phyloP scores from a whole-genome alignment of 2,329 filamentous ascomycete genomes.

The Chaetomium olivaceum region DNA sequence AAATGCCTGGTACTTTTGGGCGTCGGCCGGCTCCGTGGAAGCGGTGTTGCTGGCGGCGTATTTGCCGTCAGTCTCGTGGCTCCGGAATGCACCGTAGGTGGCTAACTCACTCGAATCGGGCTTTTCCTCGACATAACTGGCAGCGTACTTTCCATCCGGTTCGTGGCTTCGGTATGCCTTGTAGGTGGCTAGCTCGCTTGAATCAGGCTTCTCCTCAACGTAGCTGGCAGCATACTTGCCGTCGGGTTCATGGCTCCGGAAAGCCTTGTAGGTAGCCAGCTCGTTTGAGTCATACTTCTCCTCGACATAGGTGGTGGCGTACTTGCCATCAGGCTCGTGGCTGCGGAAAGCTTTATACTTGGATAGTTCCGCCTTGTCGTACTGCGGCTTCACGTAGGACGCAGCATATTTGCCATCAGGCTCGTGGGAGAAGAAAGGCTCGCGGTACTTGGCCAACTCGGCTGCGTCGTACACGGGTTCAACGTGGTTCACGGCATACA shows the following conservation, averaged over 20 bases:
- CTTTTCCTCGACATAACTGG: constrained; percentile 5
- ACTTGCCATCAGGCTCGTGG: constrained; percentile 35
- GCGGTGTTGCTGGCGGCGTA: constrained; percentile 7
- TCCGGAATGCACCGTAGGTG: constrained; percentile 22
- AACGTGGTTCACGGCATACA: constrained; percentile 21
- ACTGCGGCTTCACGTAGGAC: constrained; percentile 36
- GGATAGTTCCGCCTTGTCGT: constrained; percentile 24
- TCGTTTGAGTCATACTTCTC: constrained; percentile 7
- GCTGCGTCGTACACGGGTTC: constrained; percentile 36
- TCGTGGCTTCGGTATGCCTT: constrained; percentile 29
- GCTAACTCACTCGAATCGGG: constrained; percentile 12
- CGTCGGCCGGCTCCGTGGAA: background rate
- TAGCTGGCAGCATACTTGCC: constrained; percentile 30
- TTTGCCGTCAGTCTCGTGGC: constrained; percentile 32
- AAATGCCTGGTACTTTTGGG: constrained; percentile 24
- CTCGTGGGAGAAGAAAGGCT: constrained; percentile 35
- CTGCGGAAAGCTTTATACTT: constrained; percentile 26
- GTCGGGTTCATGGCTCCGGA: constrained; percentile 33
- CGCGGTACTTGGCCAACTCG: constrained; percentile 39
- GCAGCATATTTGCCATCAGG: constrained; percentile 43
- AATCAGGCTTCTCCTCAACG: background rate
- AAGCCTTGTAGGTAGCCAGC: constrained; percentile 19
- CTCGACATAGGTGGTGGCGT: constrained; percentile 17
- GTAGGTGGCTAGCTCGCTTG: constrained; percentile 18
- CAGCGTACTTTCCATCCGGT: constrained; percentile 34